Base-by-base conservation (phyloP, 192 early-diverging fungal genomes). In the Coemansia nantahalensis region DNA sequence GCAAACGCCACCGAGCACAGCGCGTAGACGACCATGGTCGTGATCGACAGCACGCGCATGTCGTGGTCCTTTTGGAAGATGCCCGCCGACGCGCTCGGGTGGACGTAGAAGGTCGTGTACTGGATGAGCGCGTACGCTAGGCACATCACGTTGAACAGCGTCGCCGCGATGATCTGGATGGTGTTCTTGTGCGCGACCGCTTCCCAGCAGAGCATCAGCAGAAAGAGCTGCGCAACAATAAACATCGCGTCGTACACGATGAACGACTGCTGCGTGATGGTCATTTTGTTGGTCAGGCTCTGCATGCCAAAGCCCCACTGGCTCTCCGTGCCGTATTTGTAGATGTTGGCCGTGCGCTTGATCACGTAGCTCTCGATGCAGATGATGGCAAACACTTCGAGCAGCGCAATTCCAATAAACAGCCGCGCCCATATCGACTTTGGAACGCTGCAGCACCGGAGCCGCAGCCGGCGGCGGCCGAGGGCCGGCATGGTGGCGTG, bases 121-220 rank as follows among this genome's bases (percentile, higher is more conserved):
- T 79, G 77, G 46, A 79, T 79, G 13, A 79, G 63, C 51, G 77
- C 66, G 64, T 82, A 84, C 14, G 75, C 51, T 41, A 70, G 66
- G 24, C 79, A 80, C 58, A 84, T 63, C 24, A 77, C 52, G 41
- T 84, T 84, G 44, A 84, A 84, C 32, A 81, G 52, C 13, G 80
- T 82, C 5, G 81, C 77, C 1, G 83, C 80, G 40, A 91, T 84
- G 38, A 93, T 84, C 58, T 97, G 92, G 53, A 97, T 93, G 18
- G 92, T 91, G 75, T 97, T 97, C 65, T 93, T 83, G 72, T 92
- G 84, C 51, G 82, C 87, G 40, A 96, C 84, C 81, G 93, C 93
- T 77, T 96, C 93, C 68, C 85, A 83, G 65, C 85, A 82, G 42
- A 96, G 76, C 33, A 84, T 81, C 23, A 92, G 77, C 45, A 86